Base-by-base conservation (phyloP, 345 rosid genomes). In the Salix exigua region DNA sequence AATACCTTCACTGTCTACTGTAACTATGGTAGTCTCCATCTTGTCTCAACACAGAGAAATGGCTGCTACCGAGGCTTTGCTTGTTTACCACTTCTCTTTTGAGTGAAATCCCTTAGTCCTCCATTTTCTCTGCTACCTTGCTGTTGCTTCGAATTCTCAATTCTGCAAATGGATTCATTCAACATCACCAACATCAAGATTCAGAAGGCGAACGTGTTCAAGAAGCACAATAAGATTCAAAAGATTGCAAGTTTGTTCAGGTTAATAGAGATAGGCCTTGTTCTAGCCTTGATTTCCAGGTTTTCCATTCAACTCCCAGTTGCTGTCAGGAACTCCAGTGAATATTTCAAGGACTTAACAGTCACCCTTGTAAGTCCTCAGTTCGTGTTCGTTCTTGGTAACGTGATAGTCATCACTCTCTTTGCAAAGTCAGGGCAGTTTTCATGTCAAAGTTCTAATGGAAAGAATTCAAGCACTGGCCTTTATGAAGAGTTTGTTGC, bases 381-480 rank as follows among this genome's bases (percentile, higher is more conserved):
- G 30, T 94, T 96, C 46, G 88, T 94, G 55, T 96, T 96, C 82
- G 72, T 96, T 19, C 28, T 94, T 1, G 99, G 97, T 16, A 96
- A 96, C 83, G 85, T 72, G 25, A 94, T 96, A 71, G 86, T 94
- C 71, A 81, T 91, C 83, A 88, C 84, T 61, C 91, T 96, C 64
- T 91, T 94, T 14, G 88, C 83, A 6, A 92, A 85, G 66, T 91
- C 98, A 0, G 89, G 97, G 17, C 86, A 79, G 58, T 79, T 92
- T 73, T 84, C 94, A 0, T 61, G 75, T 68, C 84, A 84, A 53
- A 86, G 83, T 75, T 51, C 87, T 13, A n/a, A 51, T 19, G 69
- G 70, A 30, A 78, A 78, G 69, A 83, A 61, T 55, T 53, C 83
- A 51, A 74, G 66, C 38, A 75, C 79, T 26, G 88, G 87, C 71